These are phyloP conservation scores for Erodium maritimum DNA, from an alignment of 345 rosid genomes.

Conservation along the genomic window DNA sequence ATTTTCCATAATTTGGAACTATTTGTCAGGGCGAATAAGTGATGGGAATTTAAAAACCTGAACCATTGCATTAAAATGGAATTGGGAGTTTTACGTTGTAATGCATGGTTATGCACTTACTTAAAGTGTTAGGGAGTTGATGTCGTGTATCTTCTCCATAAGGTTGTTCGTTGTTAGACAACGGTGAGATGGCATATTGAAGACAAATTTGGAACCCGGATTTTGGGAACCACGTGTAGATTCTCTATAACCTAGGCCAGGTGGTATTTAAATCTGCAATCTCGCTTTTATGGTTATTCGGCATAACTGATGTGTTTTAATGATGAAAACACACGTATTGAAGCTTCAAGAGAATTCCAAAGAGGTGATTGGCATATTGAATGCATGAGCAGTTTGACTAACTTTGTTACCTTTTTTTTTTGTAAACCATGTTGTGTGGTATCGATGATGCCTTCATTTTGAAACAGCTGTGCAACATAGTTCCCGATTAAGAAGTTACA, in stretches of 20 bases:
- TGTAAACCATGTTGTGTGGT: too few relatives aligned
- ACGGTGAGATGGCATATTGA: neutral
- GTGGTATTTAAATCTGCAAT: neutral
- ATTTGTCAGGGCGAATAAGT: neutral
- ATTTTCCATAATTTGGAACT: neutral
- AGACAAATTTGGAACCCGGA: neutral
- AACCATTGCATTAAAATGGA: neutral
- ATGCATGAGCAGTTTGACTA: neutral
- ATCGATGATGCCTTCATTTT: too few relatives aligned
- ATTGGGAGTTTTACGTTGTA: neutral
- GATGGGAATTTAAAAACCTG: neutral
- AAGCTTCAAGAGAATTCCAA: slow-evolving; percentile 4
- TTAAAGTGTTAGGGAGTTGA: neutral
- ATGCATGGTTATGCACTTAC: neutral
- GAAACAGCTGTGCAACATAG: too few relatives aligned
- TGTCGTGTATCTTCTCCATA: neutral
- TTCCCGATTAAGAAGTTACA: too few relatives aligned
- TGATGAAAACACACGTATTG: neutral
- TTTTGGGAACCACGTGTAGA: neutral
- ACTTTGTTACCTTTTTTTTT: slow-evolving; percentile 1
- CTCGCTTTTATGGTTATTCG: neutral
- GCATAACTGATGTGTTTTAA: neutral
- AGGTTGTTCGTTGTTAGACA: neutral
- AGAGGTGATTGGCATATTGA: neutral
- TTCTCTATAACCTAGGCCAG: too few relatives aligned